These are phyloP conservation scores for Golubevia pallescens DNA, from an alignment of 1,284 basidiomycete species.

Conservation along the genomic window DNA sequence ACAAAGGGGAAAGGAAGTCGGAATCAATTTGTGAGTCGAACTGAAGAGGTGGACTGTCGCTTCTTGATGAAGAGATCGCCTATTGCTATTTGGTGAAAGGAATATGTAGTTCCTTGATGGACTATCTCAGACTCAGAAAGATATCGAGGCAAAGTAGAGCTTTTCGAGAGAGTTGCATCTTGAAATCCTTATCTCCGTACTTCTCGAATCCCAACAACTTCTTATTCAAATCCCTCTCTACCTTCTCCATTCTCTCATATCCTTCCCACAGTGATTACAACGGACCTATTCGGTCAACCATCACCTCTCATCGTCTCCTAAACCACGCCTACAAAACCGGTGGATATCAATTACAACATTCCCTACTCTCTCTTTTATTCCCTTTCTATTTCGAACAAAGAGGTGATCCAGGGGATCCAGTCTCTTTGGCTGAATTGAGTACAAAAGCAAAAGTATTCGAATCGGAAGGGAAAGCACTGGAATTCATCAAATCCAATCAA, in stretches of 20 bases:
- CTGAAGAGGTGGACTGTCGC: too few species aligned
- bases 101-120: too few species aligned
- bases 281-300: constrained; percentile 6
- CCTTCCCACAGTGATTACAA: constrained; percentile 4
- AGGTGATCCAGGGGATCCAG: constrained; percentile 3
- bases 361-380: constrained; percentile 8
- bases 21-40: constrained; percentile 11
- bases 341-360: constrained; percentile 6
- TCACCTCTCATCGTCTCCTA: constrained; percentile 8
- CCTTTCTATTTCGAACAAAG: constrained; percentile 9
- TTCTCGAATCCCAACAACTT: too few species aligned
- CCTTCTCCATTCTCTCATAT: neutral
- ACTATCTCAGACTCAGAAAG: neutral
- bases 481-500: constrained; percentile 5
- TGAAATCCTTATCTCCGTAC: too few species aligned
- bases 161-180: too few species aligned
- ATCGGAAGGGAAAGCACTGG: neutral
- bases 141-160: neutral
- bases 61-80: too few species aligned
- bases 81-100: too few species aligned
- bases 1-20: constrained; percentile 6
- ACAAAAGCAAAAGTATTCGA: constrained; percentile 5
- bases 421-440: neutral
- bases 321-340: constrained; percentile 6
- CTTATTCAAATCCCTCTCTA: too few species aligned